These are phyloP conservation scores for Globisporangium cystogenes DNA, from an alignment of 352 stramenopile genomes.

Conservation along the genomic window DNA sequence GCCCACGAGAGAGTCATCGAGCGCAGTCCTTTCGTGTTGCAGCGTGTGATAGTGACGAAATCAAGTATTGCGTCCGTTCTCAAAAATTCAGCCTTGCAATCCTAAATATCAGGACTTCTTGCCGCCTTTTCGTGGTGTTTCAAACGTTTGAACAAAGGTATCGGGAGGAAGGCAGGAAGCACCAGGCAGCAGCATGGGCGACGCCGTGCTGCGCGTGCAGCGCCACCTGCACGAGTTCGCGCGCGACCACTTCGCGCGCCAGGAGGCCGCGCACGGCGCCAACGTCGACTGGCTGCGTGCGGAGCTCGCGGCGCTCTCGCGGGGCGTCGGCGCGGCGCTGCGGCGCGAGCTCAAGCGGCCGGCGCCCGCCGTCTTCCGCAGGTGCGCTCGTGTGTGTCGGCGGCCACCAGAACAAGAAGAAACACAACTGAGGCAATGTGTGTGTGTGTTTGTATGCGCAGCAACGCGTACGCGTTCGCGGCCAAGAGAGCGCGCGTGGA, in stretches of 20 bases:
- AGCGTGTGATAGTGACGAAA: no score
- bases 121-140: no score
- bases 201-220: conserved; percentile 60
- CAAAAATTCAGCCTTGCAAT: no score
- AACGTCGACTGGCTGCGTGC: conserved; percentile 47
- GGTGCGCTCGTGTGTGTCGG: conserved; percentile 13
- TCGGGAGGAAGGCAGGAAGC: no score
- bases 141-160: not conserved
- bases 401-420: no score
- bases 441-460: not conserved
- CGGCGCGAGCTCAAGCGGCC: conserved; percentile 29
- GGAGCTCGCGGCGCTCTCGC: conserved; percentile 43
- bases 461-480: conserved; percentile 12
- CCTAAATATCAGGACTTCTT: no score
- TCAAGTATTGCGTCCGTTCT: no score
- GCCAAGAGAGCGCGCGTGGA: conserved; percentile 10
- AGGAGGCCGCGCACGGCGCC: conserved; percentile 37
- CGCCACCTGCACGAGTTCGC: conserved; percentile 45
- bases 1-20: no score
- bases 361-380: conserved; percentile 9
- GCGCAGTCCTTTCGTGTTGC: no score
- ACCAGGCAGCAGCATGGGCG: conserved; percentile 29
- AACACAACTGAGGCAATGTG: no score
- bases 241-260: conserved; percentile 38
- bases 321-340: conserved; percentile 42